These are phyloP conservation scores for Phialemoniopsis sp. DNA, from an alignment of 2,329 filamentous ascomycete species.

Conservation along the genomic window DNA sequence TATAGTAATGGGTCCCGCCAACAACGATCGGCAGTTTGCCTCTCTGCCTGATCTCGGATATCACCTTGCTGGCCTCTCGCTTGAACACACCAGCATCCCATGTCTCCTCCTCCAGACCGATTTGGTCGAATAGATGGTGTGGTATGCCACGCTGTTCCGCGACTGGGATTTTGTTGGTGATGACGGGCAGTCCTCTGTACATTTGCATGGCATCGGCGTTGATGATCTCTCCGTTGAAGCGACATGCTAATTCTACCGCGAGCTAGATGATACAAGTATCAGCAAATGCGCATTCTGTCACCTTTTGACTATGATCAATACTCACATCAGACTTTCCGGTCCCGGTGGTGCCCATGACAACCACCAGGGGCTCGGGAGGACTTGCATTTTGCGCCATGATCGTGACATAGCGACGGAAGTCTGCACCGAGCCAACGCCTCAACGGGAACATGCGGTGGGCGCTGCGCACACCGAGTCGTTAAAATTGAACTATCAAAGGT, in stretches of 20 bases:
- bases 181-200: conserved; percentile 85
- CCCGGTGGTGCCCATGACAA: conserved; percentile 84
- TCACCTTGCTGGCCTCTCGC: conserved; percentile 60
- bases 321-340: conserved; percentile 88
- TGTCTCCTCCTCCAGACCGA: conserved; percentile 70
- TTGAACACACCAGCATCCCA: conserved; percentile 83
- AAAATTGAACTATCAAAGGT: no score
- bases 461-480: no score
- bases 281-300: neutral
- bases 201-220: conserved; percentile 99
- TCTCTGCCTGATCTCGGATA: conserved; percentile 72
- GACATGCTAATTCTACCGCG: conserved; percentile 79
- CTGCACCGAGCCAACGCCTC: no score
- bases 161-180: conserved; percentile 85
- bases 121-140: conserved; percentile 82
- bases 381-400: conserved; percentile 28
- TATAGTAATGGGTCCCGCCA: conserved; percentile 94
- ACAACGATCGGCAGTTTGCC: conserved; percentile 86
- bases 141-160: conserved; percentile 75
- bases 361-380: conserved; percentile 62
- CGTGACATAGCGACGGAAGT: conserved; percentile 7
- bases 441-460: no score
- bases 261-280: conserved; percentile 49
- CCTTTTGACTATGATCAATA: neutral
- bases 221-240: conserved; percentile 88